phyloP scores from a whole-genome alignment of 495 filamentous ascomycete genomes.

The Durotheca rogersii region DNA sequence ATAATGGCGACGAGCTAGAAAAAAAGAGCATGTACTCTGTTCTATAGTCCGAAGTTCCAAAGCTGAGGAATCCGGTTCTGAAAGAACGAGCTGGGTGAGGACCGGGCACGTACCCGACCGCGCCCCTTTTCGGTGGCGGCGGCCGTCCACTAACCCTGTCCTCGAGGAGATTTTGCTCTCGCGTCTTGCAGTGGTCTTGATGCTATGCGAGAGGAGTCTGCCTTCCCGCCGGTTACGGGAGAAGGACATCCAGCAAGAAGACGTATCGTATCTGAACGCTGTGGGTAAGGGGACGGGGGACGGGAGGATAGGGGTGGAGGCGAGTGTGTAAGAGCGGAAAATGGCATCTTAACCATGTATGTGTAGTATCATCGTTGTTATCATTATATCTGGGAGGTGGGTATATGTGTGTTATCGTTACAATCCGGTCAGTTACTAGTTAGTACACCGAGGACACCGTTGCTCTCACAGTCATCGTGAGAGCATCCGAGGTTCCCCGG shows the following conservation, averaged over 20 bases:
- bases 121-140: too few relatives aligned
- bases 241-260: constrained; percentile 41
- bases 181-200: constrained; percentile 51
- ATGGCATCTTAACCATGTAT: too few relatives aligned
- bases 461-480: constrained; percentile 16
- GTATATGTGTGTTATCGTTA: constrained; percentile 46
- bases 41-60: constrained; percentile 56
- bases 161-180: constrained; percentile 42
- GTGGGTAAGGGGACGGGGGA: too few relatives aligned
- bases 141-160: constrained; percentile 27
- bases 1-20: neutral
- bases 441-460: too few relatives aligned
- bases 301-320: too few relatives aligned
- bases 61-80: constrained; percentile 53
- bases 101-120: constrained; percentile 18
- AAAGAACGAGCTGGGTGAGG: constrained; percentile 50
- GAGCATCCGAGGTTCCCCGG: neutral
- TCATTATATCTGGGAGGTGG: too few relatives aligned
- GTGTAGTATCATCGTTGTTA: too few relatives aligned
- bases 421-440: constrained; percentile 37
- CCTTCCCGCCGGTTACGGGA: too few relatives aligned
- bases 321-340: too few relatives aligned
- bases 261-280: constrained; percentile 56
- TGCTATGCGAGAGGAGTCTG: too few relatives aligned
- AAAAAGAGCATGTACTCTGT: constrained; percentile 49